Percentiles rank a stretch among this genome's conserved stretches.
Conservation (phyloP, 2,329 filamentous ascomycete genomes). For the Ophiobolus disseminans region DNA sequence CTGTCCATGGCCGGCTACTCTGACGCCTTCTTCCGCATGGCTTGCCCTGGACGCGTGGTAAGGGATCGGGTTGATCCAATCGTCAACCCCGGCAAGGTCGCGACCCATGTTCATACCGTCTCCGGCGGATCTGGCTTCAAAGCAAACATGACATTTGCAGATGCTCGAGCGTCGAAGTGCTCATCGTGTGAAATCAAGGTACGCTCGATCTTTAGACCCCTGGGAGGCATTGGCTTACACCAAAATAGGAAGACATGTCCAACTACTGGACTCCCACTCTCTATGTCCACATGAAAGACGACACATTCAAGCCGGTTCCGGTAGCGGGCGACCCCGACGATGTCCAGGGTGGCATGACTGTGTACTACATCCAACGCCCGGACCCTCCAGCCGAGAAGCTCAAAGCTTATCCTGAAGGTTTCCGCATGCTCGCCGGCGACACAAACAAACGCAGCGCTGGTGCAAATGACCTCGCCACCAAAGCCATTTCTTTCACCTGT, state of each 20-base stretch:
- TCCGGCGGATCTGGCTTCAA: conserved; percentile 74
- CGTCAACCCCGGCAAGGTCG: conserved; percentile 64
- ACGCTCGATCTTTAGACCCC: too few species aligned
- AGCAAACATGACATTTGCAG: conserved; percentile 66
- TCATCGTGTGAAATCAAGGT: conserved; percentile 71
- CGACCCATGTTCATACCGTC: conserved; percentile 72
- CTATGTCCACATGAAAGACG: conserved; percentile 63
- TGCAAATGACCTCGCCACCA: conserved; percentile 47
- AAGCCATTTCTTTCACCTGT: conserved; percentile 66
- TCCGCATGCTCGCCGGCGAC: conserved; percentile 77
- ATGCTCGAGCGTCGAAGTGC: conserved; percentile 67
- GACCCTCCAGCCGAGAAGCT: conserved; percentile 67
- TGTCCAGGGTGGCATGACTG: conserved; percentile 67
- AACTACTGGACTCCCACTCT: conserved; percentile 80
- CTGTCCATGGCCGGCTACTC: not conserved
- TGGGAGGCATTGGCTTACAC: conserved; percentile 7
- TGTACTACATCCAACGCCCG: conserved; percentile 71
- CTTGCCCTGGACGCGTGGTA: conserved; percentile 35
- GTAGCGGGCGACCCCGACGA: conserved; percentile 58
- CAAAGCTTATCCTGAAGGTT: conserved; percentile 71
- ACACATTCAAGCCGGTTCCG: conserved; percentile 66
- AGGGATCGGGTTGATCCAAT: conserved; percentile 71
- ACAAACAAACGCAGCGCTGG: conserved; percentile 63
- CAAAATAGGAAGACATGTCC: conserved; percentile 50
- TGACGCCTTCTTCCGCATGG: conserved; percentile 38